Evolutionary conservation across 805 yeast genomes (phyloP).

Genomic region (Candida endomychidarum): DNA sequence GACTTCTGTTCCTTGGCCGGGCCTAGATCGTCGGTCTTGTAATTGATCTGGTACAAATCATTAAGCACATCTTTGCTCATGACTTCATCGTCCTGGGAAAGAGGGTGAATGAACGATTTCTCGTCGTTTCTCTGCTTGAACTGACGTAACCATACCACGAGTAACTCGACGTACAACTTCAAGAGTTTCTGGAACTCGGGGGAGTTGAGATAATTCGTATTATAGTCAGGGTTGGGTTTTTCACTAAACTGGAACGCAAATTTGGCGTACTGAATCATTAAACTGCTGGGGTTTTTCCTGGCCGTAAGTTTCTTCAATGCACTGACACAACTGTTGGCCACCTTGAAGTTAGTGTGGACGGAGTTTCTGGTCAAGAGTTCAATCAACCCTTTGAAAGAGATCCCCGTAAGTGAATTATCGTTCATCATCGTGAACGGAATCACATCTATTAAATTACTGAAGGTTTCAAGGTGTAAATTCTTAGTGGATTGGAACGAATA

Average conservation of each 20-base stretch:
- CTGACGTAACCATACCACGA: conserved; percentile 79
- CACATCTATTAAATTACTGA: conserved; percentile 67
- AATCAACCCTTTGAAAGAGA: conserved; percentile 61
- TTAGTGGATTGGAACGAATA: conserved; percentile 31
- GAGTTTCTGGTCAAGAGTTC: conserved; percentile 79
- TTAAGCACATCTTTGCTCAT: conserved; percentile 40
- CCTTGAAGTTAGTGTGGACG: conserved; percentile 61
- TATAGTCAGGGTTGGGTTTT: conserved; percentile 54
- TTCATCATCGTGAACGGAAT: conserved; percentile 62
- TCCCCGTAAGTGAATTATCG: conserved; percentile 38
- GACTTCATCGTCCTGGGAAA: conserved; percentile 34
- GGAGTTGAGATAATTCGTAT: conserved; percentile 59
- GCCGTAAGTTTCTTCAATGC: conserved; percentile 68
- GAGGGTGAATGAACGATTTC: conserved; percentile 21
- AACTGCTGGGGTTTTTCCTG: conserved; percentile 63
- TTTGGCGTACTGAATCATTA: conserved; percentile 74
- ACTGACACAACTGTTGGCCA: conserved; percentile 61
- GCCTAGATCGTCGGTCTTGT: conserved; percentile 37
- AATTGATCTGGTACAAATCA: conserved; percentile 46
- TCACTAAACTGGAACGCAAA: conserved; percentile 80
- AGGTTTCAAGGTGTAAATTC: conserved; percentile 54
- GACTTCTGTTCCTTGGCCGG: conserved; percentile 11
- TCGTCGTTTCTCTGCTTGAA: conserved; percentile 38
- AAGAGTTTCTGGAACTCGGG: conserved; percentile 59
- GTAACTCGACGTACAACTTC: conserved; percentile 71